Conservation (phyloP, 257 asterid species). For the Galeopsis tetrahit region DNA sequence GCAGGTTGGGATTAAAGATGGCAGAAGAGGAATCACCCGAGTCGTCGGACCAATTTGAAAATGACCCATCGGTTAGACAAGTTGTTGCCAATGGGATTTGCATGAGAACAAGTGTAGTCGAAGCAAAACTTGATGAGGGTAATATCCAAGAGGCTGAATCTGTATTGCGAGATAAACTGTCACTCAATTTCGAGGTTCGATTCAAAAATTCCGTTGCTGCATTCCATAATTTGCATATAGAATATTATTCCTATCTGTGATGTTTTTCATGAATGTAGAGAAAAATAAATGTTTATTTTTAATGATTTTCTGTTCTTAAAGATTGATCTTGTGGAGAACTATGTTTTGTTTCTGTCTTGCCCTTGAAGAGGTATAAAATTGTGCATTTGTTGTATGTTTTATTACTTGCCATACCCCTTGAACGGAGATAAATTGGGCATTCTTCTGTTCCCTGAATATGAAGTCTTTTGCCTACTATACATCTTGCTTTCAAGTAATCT, state of each 20-base stretch:
- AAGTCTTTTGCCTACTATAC: neutral
- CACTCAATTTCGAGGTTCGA: conserved; percentile 92
- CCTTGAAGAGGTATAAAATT: neutral
- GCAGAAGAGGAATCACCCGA: conserved; percentile 67
- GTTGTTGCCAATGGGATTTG: conserved; percentile 80
- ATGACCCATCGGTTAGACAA: conserved; percentile 63
- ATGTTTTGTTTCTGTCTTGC: conserved; percentile 5
- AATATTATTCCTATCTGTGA: conserved; percentile 4
- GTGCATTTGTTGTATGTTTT: neutral
- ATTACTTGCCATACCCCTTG: neutral
- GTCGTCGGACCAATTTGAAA: conserved; percentile 40
- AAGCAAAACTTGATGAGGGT: conserved; percentile 95
- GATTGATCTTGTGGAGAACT: conserved; percentile 17
- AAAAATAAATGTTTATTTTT: neutral
- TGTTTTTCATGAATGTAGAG: neutral
- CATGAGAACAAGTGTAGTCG: conserved; percentile 68
- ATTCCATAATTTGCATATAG: conserved; percentile 16
- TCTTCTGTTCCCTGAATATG: neutral
- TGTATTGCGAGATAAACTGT: conserved; percentile 86
- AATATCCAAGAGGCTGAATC: conserved; percentile 98
- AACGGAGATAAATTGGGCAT: neutral
- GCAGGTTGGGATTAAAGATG: conserved; percentile 54
- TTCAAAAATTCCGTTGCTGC: neutral
- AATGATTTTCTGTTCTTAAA: neutral
- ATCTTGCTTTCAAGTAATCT: neutral